phyloP scores from a whole-genome alignment of 2,329 filamentous ascomycete genomes.

The Ophiosphaerella narmari region DNA sequence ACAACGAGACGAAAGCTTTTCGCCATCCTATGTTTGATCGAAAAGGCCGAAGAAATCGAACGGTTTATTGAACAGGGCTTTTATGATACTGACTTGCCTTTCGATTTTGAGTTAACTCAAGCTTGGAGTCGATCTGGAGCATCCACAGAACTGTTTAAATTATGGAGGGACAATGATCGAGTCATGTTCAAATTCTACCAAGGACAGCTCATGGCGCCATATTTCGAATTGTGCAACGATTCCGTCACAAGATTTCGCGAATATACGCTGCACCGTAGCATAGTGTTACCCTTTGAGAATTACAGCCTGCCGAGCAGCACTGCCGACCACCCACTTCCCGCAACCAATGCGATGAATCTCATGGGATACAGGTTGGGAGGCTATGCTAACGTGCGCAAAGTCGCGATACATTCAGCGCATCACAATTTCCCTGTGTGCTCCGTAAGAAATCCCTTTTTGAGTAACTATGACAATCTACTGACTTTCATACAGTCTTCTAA shows the following conservation, averaged over 20 bases:
- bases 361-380: background rate
- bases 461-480: background rate
- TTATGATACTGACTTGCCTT: conserved; percentile 5
- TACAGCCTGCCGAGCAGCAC: no score
- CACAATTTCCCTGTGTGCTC: background rate
- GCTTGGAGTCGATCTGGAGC: no score
- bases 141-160: no score
- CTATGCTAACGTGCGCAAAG: conserved; percentile 1
- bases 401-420: conserved; percentile 3
- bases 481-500: background rate
- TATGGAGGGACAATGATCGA: no score
- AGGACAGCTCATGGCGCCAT: no score
- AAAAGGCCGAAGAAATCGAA: background rate
- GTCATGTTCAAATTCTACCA: no score
- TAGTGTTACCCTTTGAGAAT: background rate
- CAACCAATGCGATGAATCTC: background rate
- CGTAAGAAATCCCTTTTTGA: background rate
- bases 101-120: background rate
- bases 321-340: no score
- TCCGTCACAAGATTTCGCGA: no score
- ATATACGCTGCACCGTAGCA: background rate
- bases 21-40: conserved; percentile 4
- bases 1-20: conserved; percentile 2
- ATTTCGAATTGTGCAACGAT: no score
- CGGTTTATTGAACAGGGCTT: background rate